A percentile compares a stretch with the other conserved stretches of the same genome.
These are phyloP conservation scores for Cryphonectria parasitica DNA, from an alignment of 2,329 filamentous ascomycete genomes.

Conservation along the genomic window DNA sequence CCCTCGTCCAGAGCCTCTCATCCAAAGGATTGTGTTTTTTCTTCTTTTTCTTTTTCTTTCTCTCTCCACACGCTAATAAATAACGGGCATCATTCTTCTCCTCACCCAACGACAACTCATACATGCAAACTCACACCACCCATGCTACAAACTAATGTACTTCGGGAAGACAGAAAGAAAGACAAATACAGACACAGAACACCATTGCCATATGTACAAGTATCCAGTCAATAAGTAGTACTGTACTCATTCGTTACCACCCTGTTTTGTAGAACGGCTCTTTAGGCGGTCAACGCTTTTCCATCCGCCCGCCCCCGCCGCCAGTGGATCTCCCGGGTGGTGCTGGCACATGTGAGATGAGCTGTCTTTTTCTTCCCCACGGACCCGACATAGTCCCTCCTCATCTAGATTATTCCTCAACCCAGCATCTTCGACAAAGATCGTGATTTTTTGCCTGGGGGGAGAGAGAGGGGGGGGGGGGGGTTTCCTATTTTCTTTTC, in stretches of 20 bases:
- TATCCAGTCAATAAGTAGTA: too few species aligned
- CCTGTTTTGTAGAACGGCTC: neutral
- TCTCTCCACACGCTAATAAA: too few species aligned
- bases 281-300: constrained; percentile 12
- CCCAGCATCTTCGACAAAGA: neutral
- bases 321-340: constrained; percentile 1
- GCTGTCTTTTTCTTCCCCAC: constrained; percentile 12
- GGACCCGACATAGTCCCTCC: neutral
- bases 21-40: neutral
- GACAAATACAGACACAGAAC: neutral
- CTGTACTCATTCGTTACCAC: too few species aligned
- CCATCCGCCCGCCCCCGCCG: neutral
- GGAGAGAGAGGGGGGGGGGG: too few species aligned
- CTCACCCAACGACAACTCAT: too few species aligned
- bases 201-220: neutral
- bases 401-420: neutral
- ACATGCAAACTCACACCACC: too few species aligned
- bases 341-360: constrained; percentile 26
- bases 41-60: too few species aligned
- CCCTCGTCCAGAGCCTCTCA: neutral
- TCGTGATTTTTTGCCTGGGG: too few species aligned
- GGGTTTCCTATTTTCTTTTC: neutral
- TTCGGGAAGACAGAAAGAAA: neutral
- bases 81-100: too few species aligned
- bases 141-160: too few species aligned